These are phyloP conservation scores for Talaromyces sp. DNA, from an alignment of 2,329 filamentous ascomycete species.

Conservation along the genomic window DNA sequence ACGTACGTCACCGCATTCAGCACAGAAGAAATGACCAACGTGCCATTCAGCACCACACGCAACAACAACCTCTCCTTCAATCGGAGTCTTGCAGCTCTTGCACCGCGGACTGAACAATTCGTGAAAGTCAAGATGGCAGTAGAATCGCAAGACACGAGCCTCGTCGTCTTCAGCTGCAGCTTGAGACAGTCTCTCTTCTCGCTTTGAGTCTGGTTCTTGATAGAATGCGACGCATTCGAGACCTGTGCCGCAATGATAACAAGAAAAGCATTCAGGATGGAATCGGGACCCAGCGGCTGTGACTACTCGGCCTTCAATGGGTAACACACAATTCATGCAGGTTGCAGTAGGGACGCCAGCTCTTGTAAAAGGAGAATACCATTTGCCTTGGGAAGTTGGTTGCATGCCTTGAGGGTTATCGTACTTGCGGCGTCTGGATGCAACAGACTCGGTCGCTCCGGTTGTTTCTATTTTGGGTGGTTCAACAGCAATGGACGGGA, in stretches of 20 bases:
- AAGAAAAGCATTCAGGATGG: conserved; percentile 89
- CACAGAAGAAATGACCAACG: conserved; percentile 97
- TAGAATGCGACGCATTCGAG: conserved; percentile 97
- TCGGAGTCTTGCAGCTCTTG: conserved; percentile 94
- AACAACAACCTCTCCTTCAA: conserved; percentile 89
- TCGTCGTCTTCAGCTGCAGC: conserved; percentile 61
- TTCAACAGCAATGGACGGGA: conserved; percentile 36
- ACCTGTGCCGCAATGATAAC: conserved; percentile 78
- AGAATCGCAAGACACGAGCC: conserved; percentile 71
- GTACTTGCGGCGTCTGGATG: conserved; percentile 24
- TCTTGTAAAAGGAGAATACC: conserved; percentile 44
- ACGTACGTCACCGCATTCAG: conserved; percentile 81
- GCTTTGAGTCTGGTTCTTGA: conserved; percentile 74
- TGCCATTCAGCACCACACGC: conserved; percentile 96
- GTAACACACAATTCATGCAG: conserved; percentile 78
- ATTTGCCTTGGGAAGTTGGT: conserved; percentile 36
- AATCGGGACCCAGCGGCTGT: conserved; percentile 79
- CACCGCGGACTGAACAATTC: conserved; percentile 89
- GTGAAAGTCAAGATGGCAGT: conserved; percentile 98
- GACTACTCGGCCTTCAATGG: conserved; percentile 88
- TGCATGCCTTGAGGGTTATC: conserved; percentile 33
- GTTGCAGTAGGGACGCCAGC: conserved; percentile 60
- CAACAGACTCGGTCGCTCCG: conserved; percentile 20
- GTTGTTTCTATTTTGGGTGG: conserved; percentile 16
- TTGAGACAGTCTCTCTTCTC: conserved; percentile 66